Percentiles rank a stretch among this genome's conserved stretches.
Conservation (phyloP, 1,284 basidiomycete genomes). For the Leccinum subfulvum region DNA sequence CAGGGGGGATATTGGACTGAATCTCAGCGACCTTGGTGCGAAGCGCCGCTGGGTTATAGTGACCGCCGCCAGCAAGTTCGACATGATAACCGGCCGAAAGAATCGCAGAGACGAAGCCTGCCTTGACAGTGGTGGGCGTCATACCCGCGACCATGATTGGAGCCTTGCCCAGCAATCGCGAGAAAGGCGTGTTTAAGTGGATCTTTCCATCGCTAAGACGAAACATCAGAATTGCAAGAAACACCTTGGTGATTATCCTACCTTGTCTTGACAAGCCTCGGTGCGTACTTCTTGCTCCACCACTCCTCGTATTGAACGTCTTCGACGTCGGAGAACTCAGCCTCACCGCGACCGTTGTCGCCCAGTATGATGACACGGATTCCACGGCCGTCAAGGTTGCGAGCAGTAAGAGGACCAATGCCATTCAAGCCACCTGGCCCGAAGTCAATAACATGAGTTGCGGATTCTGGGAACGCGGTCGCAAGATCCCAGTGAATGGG, state of each 20-base stretch:
- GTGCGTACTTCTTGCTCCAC: constrained; percentile 89
- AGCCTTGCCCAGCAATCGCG: constrained; percentile 90
- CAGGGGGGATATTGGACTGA: constrained; percentile 76
- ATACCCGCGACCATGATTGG: constrained; percentile 99
- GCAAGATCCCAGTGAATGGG: constrained; percentile 94
- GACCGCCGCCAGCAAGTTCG: constrained; percentile 96
- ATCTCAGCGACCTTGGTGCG: constrained; percentile 91
- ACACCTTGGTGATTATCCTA: constrained; percentile 34
- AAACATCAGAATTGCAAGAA: constrained; percentile 15
- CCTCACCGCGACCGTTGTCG: constrained; percentile 81
- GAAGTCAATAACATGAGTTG: constrained; percentile 95
- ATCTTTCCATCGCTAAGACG: constrained; percentile 77
- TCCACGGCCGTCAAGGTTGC: constrained; percentile 91
- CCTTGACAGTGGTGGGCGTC: constrained; percentile 93
- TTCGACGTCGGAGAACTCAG: constrained; percentile 77
- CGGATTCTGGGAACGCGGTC: constrained; percentile 82
- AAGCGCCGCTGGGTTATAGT: constrained; percentile 88
- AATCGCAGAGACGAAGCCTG: constrained; percentile 88
- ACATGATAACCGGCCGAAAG: constrained; percentile 94
- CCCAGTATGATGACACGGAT: constrained; percentile 86
- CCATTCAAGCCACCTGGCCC: constrained; percentile 93
- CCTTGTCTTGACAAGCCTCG: constrained; percentile 87
- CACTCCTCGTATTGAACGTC: constrained; percentile 78
- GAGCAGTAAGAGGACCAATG: constrained; percentile 87
- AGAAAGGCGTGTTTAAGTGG: constrained; percentile 94